Percentiles rank a stretch among this genome's conserved stretches.
Evolutionary conservation across 1,284 basidiomycete genomes (phyloP).

Genomic region (Pseudozyma thailandica): DNA sequence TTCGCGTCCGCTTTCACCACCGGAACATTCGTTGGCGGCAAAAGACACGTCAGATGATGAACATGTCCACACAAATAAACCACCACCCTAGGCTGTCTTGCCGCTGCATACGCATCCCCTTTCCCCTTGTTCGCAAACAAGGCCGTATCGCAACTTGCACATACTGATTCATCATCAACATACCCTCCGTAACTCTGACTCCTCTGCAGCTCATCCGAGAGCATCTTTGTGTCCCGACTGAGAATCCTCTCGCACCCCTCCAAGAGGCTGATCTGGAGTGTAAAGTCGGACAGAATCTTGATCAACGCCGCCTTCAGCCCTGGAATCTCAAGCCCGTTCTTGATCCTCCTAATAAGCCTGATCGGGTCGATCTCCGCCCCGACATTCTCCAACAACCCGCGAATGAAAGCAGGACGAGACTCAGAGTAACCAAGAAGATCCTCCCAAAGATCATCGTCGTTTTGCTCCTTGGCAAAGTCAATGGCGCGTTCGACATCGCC

Average conservation of each 20-base stretch:
- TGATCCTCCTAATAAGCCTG: slow-evolving; percentile 89
- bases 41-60: slow-evolving; percentile 55
- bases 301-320: slow-evolving; percentile 92
- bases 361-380: slow-evolving; percentile 96
- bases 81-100: slow-evolving; percentile 30
- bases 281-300: slow-evolving; percentile 96
- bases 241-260: slow-evolving; percentile 61
- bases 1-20: background rate
- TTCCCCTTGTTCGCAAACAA: slow-evolving; percentile 28
- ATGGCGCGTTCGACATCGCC: slow-evolving; percentile 94
- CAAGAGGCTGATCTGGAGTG: slow-evolving; percentile 73
- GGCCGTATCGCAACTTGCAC: slow-evolving; percentile 39
- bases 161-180: slow-evolving; percentile 46
- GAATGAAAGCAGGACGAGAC: slow-evolving; percentile 92
- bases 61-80: slow-evolving; percentile 63
- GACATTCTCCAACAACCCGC: slow-evolving; percentile 89
- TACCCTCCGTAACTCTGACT: slow-evolving; percentile 47
- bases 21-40: slow-evolving; percentile 31
- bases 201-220: slow-evolving; percentile 43
- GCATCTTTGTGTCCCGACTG: slow-evolving; percentile 49
- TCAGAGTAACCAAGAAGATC: slow-evolving; percentile 94
- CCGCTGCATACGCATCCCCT: slow-evolving; percentile 16
- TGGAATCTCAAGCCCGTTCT: slow-evolving; percentile 93
- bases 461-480: slow-evolving; percentile 97
- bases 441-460: slow-evolving; percentile 97